Conservation (phyloP, 2,329 filamentous ascomycete species). For the Penicillium sp. region DNA sequence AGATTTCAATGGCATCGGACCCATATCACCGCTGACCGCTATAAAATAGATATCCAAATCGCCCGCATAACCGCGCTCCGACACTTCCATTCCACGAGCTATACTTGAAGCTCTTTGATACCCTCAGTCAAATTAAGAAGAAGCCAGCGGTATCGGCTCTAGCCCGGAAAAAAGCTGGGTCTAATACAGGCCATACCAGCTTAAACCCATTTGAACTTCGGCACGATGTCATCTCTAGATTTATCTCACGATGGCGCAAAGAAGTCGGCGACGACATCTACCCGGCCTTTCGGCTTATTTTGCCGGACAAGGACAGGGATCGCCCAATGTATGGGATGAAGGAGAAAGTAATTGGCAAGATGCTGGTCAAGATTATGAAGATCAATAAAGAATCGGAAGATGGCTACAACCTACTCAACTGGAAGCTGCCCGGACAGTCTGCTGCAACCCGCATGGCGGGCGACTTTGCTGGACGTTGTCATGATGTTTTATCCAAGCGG, state of each 20-base stretch:
- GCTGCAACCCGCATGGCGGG: constrained; percentile 69
- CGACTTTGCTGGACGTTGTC: constrained; percentile 89
- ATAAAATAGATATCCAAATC: constrained; percentile 68
- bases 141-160: constrained; percentile 58
- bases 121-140: constrained; percentile 75
- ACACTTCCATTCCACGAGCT: constrained; percentile 83
- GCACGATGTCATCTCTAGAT: constrained; percentile 77
- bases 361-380: constrained; percentile 89
- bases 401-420: constrained; percentile 80
- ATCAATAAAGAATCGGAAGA: constrained; percentile 91
- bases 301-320: constrained; percentile 90
- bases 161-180: constrained; percentile 53
- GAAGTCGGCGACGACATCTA: constrained; percentile 93
- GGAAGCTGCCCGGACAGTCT: constrained; percentile 81
- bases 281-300: constrained; percentile 84
- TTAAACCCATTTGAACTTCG: constrained; percentile 75
- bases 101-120: constrained; percentile 77
- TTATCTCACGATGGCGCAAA: constrained; percentile 81
- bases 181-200: constrained; percentile 47
- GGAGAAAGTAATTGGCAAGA: constrained; percentile 83
- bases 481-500: constrained; percentile 80
- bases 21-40: constrained; percentile 7
- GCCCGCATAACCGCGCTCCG: constrained; percentile 75
- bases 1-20: no score
- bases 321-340: constrained; percentile 92